Evolutionary conservation across 176 grass and related monocot species (phyloP), one percentile per base, ranked within the genome.

Genomic region (Rhynchospora tenuis): DNA sequence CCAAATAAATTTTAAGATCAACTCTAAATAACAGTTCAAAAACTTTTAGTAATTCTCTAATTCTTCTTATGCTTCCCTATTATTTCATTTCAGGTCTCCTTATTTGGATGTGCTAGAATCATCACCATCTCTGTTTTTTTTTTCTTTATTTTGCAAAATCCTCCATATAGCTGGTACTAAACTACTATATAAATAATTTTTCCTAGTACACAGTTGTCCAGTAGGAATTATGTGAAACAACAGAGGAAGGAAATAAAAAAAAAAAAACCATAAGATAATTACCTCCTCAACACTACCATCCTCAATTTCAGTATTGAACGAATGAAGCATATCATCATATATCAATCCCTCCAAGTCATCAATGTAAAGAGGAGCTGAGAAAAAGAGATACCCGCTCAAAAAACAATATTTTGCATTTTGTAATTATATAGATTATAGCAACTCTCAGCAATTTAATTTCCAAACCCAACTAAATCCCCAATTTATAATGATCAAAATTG

Each of bases 201-300:
- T 17, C 15, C 13, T 3, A 17, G 50, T 13, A 55, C 20, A 27
- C 14, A 85, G 7, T 28, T 0, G 19, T 77, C 5, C 2, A 31
- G 7, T 64, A 1, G 4, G 19, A 79, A 2, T 13, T 15, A 28
- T 69, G 68, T 62, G 29, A 77, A 42, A 0, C 0, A 31, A 51
- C 0, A 27, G 4, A 82, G 47, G 2, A 11, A 9, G 26, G 14
- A 33, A 59, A 13, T 14, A 68, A 29, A 57, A 48, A 68, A 29
- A 57, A 48, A 1, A 80, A 86, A 45, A 86, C n/a, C 64, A 42
- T 12, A 72, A 47, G 12, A 46, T 33, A 83, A 73, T 56, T 83
- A 98, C 92, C 91, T 98, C 91, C 67, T 87, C 88, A 68, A 93
- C 46, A 81, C 95, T 98, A 27, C 88, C 86, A 83, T 98, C 92